A percentile compares a stretch with the other conserved stretches of the same genome.
These are phyloP conservation scores for Suillus bovinus DNA, from an alignment of 768 basidiomycete genomes.

Conservation along the genomic window DNA sequence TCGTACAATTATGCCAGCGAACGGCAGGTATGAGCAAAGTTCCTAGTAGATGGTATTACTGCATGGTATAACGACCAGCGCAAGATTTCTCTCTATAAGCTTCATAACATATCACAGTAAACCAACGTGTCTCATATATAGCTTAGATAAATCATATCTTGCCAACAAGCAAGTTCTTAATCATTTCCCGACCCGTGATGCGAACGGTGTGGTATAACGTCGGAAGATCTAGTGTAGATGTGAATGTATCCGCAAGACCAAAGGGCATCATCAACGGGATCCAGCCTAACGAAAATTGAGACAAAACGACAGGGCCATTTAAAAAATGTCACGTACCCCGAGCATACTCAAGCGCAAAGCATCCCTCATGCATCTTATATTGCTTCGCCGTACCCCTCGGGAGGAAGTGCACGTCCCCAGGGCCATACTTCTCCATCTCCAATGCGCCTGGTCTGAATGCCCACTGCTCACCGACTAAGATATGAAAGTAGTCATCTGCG, in stretches of 20 bases:
- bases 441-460: constrained; percentile 82
- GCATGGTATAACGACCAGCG: neutral
- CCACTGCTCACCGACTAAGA: constrained; percentile 93
- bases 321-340: constrained; percentile 58
- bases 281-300: constrained; percentile 64
- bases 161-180: constrained; percentile 76
- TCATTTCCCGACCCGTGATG: constrained; percentile 83
- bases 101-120: neutral
- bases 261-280: constrained; percentile 97
- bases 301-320: neutral
- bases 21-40: neutral
- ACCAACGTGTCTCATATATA: neutral
- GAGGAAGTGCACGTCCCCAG: constrained; percentile 85
- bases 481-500: constrained; percentile 98
- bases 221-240: constrained; percentile 86
- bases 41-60: neutral
- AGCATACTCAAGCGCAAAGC: constrained; percentile 95
- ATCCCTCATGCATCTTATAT: constrained; percentile 97
- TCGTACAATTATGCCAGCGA: neutral
- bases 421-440: constrained; percentile 80
- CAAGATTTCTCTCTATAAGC: neutral
- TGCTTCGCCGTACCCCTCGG: constrained; percentile 87
- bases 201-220: constrained; percentile 78
- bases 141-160: constrained; percentile 68
- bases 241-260: constrained; percentile 81